Conservation (phyloP, 2,329 filamentous ascomycete genomes). For the Parastagonospora nodorum region DNA sequence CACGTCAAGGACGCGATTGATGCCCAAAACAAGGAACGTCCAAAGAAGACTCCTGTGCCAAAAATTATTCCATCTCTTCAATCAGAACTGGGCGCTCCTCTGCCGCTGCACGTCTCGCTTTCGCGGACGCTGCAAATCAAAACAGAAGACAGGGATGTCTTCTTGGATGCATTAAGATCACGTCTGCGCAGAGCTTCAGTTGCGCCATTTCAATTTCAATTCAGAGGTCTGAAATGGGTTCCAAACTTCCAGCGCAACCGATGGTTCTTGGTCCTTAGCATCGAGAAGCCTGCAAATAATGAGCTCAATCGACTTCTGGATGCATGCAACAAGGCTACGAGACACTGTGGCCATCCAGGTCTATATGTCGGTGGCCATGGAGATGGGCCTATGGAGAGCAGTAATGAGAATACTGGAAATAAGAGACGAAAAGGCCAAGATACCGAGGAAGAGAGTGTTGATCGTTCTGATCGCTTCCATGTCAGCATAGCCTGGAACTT, state of each 20-base stretch:
- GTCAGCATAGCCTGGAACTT: slow-evolving; percentile 83
- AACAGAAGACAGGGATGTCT: slow-evolving; percentile 72
- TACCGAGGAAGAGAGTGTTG: slow-evolving; percentile 20
- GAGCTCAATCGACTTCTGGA: slow-evolving; percentile 61
- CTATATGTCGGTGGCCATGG: slow-evolving; percentile 63
- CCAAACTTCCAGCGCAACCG: slow-evolving; percentile 70
- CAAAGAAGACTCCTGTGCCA: slow-evolving; percentile 32
- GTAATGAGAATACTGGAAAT: slow-evolving; percentile 11
- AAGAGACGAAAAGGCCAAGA: slow-evolving; percentile 20
- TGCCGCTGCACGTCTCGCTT: slow-evolving; percentile 88
- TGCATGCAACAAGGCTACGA: slow-evolving; percentile 68
- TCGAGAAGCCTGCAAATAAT: slow-evolving; percentile 48
- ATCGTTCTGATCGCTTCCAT: slow-evolving; percentile 71
- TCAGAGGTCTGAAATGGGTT: slow-evolving; percentile 65
- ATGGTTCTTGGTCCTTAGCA: slow-evolving; percentile 81
- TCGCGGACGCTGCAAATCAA: slow-evolving; percentile 78
- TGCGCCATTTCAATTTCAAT: slow-evolving; percentile 56
- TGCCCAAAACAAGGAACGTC: slow-evolving; percentile 21
- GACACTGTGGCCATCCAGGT: slow-evolving; percentile 66
- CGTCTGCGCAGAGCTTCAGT: slow-evolving; percentile 49
- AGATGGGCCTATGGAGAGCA: slow-evolving; percentile 35
- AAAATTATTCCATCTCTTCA: slow-evolving; percentile 70
- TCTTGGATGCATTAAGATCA: slow-evolving; percentile 63
- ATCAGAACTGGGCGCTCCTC: slow-evolving; percentile 75
- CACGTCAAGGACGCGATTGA: slow-evolving; percentile 26